Percentiles rank a stretch among this genome's conserved stretches.
These are phyloP conservation scores for Pseudocercospora fijiensis DNA, from an alignment of 2,329 filamentous ascomycete genomes.

Conservation along the genomic window DNA sequence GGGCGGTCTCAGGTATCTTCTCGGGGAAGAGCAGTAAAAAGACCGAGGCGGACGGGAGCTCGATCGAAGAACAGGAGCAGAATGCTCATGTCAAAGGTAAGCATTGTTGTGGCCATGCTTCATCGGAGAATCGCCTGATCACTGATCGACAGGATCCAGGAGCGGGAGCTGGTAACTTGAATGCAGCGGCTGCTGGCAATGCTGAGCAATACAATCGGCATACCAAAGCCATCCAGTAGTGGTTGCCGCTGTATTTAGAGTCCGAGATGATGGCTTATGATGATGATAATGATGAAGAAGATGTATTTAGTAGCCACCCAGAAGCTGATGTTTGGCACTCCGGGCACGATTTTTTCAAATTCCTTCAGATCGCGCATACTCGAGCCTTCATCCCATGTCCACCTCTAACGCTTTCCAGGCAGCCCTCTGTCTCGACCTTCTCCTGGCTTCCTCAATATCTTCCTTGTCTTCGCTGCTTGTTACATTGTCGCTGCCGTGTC, in stretches of 20 bases:
- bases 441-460: constrained; percentile 27
- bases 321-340: neutral
- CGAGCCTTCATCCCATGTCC: constrained; percentile 29
- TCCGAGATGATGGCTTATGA: neutral
- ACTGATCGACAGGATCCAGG: constrained; percentile 25
- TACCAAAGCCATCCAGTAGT: constrained; percentile 26
- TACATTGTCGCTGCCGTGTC: constrained; percentile 4
- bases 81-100: constrained; percentile 33
- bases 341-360: neutral
- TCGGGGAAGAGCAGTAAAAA: constrained; percentile 37
- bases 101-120: neutral
- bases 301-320: neutral
- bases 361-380: neutral
- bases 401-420: constrained; percentile 42
- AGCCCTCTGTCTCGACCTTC: constrained; percentile 33
- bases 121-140: neutral
- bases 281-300: neutral
- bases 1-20: constrained; percentile 38
- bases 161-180: constrained; percentile 32
- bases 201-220: constrained; percentile 32
- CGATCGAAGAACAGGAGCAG: constrained; percentile 35
- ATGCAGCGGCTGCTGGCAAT: constrained; percentile 29
- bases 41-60: constrained; percentile 34
- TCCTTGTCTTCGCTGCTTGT: constrained; percentile 2
- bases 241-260: neutral